A percentile compares a stretch with the other conserved stretches of the same genome.
Conservation (phyloP, 1,139 yeast genomes). For the Pichia sp. region DNA sequence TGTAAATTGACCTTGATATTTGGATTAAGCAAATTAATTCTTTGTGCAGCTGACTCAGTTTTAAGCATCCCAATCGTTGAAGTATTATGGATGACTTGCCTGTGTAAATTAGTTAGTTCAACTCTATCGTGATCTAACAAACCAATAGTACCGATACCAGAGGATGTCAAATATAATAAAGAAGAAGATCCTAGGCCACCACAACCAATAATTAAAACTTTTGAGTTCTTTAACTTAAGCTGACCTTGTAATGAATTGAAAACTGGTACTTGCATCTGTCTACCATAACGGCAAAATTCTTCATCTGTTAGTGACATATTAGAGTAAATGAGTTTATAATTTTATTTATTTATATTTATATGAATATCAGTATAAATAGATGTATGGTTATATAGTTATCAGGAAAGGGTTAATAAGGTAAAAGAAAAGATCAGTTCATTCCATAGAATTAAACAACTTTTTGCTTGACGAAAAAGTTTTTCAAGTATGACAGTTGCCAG, state of each 20-base stretch:
- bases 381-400: background rate
- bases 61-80: slow-evolving; percentile 61
- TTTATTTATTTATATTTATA: background rate
- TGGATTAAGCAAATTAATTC: slow-evolving; percentile 56
- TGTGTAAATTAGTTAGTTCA: slow-evolving; percentile 76
- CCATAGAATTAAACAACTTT: slow-evolving; percentile 27
- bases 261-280: slow-evolving; percentile 90
- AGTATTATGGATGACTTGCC: slow-evolving; percentile 78
- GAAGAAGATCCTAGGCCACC: slow-evolving; percentile 98
- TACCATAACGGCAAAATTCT: slow-evolving; percentile 80
- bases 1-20: slow-evolving; percentile 49
- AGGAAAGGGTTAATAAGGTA: background rate
- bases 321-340: background rate
- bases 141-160: slow-evolving; percentile 83
- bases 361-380: background rate
- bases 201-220: slow-evolving; percentile 80
- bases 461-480: slow-evolving; percentile 34
- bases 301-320: slow-evolving; percentile 32
- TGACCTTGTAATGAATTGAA: slow-evolving; percentile 56
- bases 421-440: background rate
- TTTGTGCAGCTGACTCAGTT: slow-evolving; percentile 66
- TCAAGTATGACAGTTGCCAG: slow-evolving; percentile 36
- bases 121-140: slow-evolving; percentile 84
- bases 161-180: slow-evolving; percentile 72
- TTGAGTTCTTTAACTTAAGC: slow-evolving; percentile 45